Evolutionary conservation across 345 rosid genomes (phyloP).

Genomic region (Balakata baccata): DNA sequence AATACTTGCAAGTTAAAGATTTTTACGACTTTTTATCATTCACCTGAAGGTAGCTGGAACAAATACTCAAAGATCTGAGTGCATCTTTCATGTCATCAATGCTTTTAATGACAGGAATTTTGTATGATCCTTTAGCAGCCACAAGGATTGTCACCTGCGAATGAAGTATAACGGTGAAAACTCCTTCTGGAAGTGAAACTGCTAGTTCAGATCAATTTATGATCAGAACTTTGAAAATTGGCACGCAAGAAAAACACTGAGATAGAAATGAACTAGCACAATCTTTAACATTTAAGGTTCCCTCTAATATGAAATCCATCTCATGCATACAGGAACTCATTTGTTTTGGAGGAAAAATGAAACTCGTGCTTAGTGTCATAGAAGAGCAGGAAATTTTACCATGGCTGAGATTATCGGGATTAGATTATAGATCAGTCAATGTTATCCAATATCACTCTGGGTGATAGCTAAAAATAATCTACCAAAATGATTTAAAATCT

Average conservation of each 20-base stretch:
- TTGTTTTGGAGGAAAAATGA: neutral
- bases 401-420: neutral
- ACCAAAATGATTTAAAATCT: neutral
- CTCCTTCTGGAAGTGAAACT: neutral
- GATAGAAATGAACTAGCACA: neutral
- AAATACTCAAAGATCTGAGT: constrained; percentile 19
- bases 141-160: constrained; percentile 21
- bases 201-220: neutral
- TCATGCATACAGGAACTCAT: neutral
- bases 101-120: constrained; percentile 14
- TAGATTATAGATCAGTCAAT: neutral
- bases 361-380: neutral
- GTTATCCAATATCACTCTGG: neutral
- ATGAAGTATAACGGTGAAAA: neutral
- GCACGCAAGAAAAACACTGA: neutral
- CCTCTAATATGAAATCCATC: neutral
- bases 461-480: neutral
- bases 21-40: neutral
- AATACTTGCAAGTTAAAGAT: neutral
- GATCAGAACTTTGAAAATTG: neutral
- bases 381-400: neutral
- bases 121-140: constrained; percentile 15
- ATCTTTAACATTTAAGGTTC: neutral
- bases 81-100: constrained; percentile 19
- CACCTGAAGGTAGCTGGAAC: constrained; percentile 17